These are phyloP conservation scores for Coprinopsis marcescibilis DNA, from an alignment of 768 basidiomycete genomes.

Conservation along the genomic window DNA sequence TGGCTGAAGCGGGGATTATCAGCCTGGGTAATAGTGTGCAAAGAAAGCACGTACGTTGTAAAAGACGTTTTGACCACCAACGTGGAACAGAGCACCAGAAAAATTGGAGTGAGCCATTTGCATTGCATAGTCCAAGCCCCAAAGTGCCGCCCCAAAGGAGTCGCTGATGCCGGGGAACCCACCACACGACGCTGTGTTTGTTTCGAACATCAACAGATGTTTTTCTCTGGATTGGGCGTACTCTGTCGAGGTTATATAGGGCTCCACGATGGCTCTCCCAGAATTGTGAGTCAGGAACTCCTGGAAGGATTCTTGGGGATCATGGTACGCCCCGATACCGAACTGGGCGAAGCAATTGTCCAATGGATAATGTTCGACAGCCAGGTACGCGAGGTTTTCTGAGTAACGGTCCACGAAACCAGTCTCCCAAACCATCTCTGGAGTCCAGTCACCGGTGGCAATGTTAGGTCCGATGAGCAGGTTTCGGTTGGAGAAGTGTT, in stretches of 20 bases:
- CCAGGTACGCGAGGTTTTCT: constrained; percentile 36
- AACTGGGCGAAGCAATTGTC: constrained; percentile 58
- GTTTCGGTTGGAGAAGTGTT: constrained; percentile 28
- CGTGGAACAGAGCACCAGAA: constrained; percentile 47
- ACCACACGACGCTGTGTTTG: constrained; percentile 65
- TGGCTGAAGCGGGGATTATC: constrained; percentile 26
- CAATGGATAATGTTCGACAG: constrained; percentile 48
- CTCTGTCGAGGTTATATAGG: constrained; percentile 44
- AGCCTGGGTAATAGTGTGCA: background rate
- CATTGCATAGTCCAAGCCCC: constrained; percentile 58
- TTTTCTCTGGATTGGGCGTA: constrained; percentile 38
- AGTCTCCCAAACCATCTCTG: constrained; percentile 41
- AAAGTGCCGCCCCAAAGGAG: constrained; percentile 58
- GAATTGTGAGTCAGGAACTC: constrained; percentile 56
- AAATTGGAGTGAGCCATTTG: constrained; percentile 60
- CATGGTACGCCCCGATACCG: constrained; percentile 29
- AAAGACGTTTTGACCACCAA: constrained; percentile 62
- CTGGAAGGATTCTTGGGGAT: constrained; percentile 45
- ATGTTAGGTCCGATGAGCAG: constrained; percentile 60
- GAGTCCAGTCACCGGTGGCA: constrained; percentile 49
- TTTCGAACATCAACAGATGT: constrained; percentile 66
- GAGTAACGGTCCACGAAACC: constrained; percentile 41
- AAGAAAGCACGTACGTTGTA: constrained; percentile 49
- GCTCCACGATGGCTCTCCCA: constrained; percentile 40
- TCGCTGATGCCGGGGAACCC: constrained; percentile 62